A percentile compares a stretch with the other conserved stretches of the same genome.
These are phyloP conservation scores for Elsinoe ampelina DNA, from an alignment of 2,329 filamentous ascomycete species.

Conservation along the genomic window DNA sequence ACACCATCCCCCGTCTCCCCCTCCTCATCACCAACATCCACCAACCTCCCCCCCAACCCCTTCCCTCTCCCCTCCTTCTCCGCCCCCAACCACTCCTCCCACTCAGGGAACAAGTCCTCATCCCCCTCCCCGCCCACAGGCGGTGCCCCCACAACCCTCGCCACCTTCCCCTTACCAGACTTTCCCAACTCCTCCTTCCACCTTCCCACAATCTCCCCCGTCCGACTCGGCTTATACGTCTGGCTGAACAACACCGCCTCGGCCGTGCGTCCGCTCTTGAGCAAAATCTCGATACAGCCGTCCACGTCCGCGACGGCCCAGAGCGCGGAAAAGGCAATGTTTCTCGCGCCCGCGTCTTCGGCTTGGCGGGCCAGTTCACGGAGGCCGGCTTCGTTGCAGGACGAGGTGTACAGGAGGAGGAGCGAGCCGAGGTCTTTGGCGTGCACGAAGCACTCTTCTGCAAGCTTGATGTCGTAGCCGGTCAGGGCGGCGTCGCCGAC, in stretches of 20 bases:
- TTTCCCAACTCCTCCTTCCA: slow-evolving; percentile 85
- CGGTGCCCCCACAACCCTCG: slow-evolving; percentile 73
- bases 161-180: slow-evolving; percentile 73
- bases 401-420: slow-evolving; percentile 79
- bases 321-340: slow-evolving; percentile 81
- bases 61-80: slow-evolving; percentile 59
- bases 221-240: slow-evolving; percentile 82
- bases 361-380: slow-evolving; percentile 64
- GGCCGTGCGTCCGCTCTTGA: slow-evolving; percentile 66
- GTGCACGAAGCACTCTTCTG: slow-evolving; percentile 85
- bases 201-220: slow-evolving; percentile 55
- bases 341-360: slow-evolving; percentile 68
- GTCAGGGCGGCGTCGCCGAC: slow-evolving; percentile 84
- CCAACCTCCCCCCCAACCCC: slow-evolving; percentile 28
- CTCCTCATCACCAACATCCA: slow-evolving; percentile 30
- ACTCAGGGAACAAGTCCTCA: slow-evolving; percentile 87
- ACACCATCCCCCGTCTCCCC: slow-evolving; percentile 18
- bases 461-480: slow-evolving; percentile 77
- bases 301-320: slow-evolving; percentile 82
- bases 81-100: slow-evolving; percentile 79
- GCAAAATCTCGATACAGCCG: slow-evolving; percentile 69
- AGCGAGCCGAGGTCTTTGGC: slow-evolving; percentile 86
- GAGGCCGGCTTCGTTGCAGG: slow-evolving; percentile 67
- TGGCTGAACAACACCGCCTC: slow-evolving; percentile 89
- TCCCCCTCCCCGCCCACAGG: slow-evolving; percentile 52